phyloP scores from a whole-genome alignment of 108 stramenopile genomes.

The Nitzschia putrida region DNA sequence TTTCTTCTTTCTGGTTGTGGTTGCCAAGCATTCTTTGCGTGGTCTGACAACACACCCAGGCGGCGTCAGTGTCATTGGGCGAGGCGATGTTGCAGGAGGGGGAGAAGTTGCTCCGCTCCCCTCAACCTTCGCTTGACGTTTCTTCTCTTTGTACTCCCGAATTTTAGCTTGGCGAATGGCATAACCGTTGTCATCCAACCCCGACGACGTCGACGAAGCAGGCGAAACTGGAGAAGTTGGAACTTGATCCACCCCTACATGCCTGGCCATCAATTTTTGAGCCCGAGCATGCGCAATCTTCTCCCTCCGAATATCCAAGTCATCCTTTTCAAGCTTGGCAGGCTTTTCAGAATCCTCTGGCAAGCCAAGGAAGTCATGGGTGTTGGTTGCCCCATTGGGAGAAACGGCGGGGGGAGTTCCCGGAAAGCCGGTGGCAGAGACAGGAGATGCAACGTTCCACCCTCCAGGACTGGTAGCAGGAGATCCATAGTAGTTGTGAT shows the following conservation, averaged over 20 bases:
- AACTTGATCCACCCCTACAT: neutral
- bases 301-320: slow-evolving; percentile 1
- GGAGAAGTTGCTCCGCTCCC: neutral
- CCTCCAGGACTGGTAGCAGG: slow-evolving; percentile 32
- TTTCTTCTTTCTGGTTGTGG: slow-evolving; percentile 14
- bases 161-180: slow-evolving; percentile 5
- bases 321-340: neutral
- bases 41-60: neutral
- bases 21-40: slow-evolving; percentile 9
- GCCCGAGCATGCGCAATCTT: slow-evolving; percentile 6
- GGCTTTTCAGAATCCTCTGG: neutral
- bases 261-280: slow-evolving; percentile 6
- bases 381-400: neutral
- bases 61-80: neutral
- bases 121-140: neutral
- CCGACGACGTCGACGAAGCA: neutral
- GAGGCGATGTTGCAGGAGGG: neutral
- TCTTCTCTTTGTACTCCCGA: slow-evolving; percentile 9
- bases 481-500: slow-evolving; percentile 30
- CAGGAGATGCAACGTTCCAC: slow-evolving; percentile 31
- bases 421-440: slow-evolving; percentile 1
- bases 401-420: slow-evolving; percentile 9
- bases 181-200: slow-evolving; percentile 12
- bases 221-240: neutral
- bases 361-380: slow-evolving; percentile 2